A percentile compares a stretch with the other conserved stretches of the same genome.
phyloP scores from a whole-genome alignment of 768 basidiomycete genomes.

The Nidularia pulvinata region DNA sequence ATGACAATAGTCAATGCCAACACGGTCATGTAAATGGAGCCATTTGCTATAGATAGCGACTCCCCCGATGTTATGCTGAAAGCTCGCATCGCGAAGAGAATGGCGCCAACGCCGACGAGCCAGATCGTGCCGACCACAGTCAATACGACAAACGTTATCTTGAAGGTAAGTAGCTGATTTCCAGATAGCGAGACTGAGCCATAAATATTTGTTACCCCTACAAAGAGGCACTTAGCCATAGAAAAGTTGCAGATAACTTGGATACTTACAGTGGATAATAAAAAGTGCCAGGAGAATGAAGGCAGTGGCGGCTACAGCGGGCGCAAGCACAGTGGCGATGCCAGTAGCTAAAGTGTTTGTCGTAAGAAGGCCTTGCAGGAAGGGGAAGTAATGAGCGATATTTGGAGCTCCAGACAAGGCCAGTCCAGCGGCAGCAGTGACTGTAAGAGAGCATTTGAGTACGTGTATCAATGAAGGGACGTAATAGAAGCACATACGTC shows the following conservation, averaged over 20 bases:
- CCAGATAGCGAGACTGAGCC: conserved; percentile 65
- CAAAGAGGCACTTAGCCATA: conserved; percentile 6
- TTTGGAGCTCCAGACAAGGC: conserved; percentile 70
- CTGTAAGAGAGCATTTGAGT: conserved; percentile 27
- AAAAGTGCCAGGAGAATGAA: conserved; percentile 56
- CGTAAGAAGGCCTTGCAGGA: conserved; percentile 53
- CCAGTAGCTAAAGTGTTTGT: conserved; percentile 56
- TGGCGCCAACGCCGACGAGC: conserved; percentile 65
- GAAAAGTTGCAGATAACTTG: not conserved
- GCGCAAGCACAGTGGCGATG: conserved; percentile 65
- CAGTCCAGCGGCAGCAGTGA: conserved; percentile 71
- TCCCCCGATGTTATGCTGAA: conserved; percentile 40
- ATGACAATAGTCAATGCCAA: conserved; percentile 58
- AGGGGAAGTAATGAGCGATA: conserved; percentile 68
- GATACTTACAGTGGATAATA: conserved; percentile 54
- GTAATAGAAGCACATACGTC: conserved; percentile 47
- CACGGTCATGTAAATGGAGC: conserved; percentile 69
- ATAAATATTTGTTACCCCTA: conserved; percentile 53
- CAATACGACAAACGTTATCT: conserved; percentile 61
- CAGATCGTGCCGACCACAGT: conserved; percentile 54
- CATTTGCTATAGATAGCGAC: conserved; percentile 56
- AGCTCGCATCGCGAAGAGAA: conserved; percentile 66
- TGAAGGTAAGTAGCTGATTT: conserved; percentile 59
- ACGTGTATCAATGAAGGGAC: not conserved
- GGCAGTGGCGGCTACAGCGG: conserved; percentile 58